phyloP scores from a whole-genome alignment of 2,329 filamentous ascomycete genomes.

The Tolypocladium cylindrosporum region DNA sequence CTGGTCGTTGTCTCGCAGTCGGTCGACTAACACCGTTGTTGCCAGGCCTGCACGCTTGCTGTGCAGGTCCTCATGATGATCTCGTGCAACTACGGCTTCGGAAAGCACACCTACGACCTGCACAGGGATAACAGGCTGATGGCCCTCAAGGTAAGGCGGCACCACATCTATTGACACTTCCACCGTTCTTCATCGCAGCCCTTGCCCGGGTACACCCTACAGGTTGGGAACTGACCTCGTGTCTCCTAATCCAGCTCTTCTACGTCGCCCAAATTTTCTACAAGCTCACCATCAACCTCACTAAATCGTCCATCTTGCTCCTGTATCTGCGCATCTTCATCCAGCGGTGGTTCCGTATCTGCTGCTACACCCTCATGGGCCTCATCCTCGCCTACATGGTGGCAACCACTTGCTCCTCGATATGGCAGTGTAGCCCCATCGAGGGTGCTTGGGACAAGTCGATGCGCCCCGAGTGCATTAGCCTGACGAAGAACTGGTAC shows the following conservation, averaged over 20 bases:
- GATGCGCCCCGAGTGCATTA: conserved; percentile 32
- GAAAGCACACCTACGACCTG: conserved; percentile 27
- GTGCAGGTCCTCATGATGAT: conserved; percentile 29
- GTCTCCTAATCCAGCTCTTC: conserved; percentile 28
- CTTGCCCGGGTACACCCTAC: neutral
- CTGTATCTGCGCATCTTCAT: conserved; percentile 46
- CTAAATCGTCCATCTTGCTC: conserved; percentile 41
- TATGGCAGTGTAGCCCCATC: conserved; percentile 41
- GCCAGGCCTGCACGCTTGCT: conserved; percentile 22
- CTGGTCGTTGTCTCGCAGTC: neutral
- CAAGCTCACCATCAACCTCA: conserved; percentile 42
- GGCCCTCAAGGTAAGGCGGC: conserved; percentile 22
- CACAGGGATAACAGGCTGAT: conserved; percentile 20
- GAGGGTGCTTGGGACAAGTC: conserved; percentile 33
- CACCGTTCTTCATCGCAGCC: neutral
- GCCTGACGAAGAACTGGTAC: conserved; percentile 36
- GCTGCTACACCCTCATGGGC: conserved; percentile 28
- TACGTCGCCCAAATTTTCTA: conserved; percentile 43
- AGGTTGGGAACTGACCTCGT: neutral
- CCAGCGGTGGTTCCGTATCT: conserved; percentile 31
- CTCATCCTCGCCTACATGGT: conserved; percentile 35
- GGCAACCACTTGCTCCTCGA: conserved; percentile 31
- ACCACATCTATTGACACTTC: neutral
- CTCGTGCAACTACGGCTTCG: conserved; percentile 31
- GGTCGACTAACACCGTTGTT: neutral